Evolutionary conservation across 1,139 yeast genomes (phyloP), one percentile per base, ranked within the genome.

Genomic region (Zhuliangozyma blackwelliae): DNA sequence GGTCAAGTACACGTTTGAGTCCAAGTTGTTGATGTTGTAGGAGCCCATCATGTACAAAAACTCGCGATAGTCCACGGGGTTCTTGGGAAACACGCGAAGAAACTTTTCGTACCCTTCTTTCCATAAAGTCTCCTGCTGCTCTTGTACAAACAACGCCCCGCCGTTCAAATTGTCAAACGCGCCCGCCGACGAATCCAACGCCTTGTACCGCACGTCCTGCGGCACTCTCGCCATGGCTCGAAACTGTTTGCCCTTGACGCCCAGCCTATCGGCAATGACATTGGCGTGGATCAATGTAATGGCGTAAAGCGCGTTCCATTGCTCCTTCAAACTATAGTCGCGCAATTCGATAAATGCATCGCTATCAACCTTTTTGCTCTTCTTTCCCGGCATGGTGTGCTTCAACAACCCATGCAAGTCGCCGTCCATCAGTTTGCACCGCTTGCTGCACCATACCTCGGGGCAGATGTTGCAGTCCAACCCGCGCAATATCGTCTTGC

Each of bases 281-380:
- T 71, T 59, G 2, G 87, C 77, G 47, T 76, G 68, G 7, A 81
- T 73, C 32, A 78, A 55, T 0, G 84, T 82, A 33, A 79, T 68
- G 1, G 88, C 82, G 54, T 73, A 83, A 10, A 82, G 77, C 0
- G 86, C 88, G 45, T 72, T 73, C 82, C 90, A 81, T 41, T 77
- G 75, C 43, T 82, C 79, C 28, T 77, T 76, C 34, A 74, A 61
- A 51, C 92, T 83, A 52, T 70, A 82, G 27, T 74, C 71, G 45
- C 80, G 84, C 48, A 80, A 74, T 23, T 59, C 65, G 27, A 59
- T 57, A 76, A 84, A 84, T 5, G 71, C 72, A 10, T 63, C 56
- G 1, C 76, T 61, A 39, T 72, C 62, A 28, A 82, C 63, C 13
- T 51, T 40, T 36, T 54, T 55, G n/a, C 51, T 40, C 27, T 52